phyloP scores from a whole-genome alignment of 129 eudicot species.

The Rutidosis leptorrhynchoides region DNA sequence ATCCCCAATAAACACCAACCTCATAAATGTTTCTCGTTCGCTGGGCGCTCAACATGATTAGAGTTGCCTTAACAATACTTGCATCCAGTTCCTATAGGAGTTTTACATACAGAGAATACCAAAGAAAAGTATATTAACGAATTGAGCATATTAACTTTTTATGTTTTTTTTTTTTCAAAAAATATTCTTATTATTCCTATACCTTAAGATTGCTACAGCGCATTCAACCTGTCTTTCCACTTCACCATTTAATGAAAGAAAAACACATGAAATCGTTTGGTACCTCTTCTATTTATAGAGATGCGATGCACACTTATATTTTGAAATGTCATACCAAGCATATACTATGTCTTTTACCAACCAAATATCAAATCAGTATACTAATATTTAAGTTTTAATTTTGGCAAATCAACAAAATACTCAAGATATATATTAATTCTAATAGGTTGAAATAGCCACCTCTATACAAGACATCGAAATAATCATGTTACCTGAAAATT shows the following conservation, averaged over 20 bases:
- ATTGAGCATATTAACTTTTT: not conserved
- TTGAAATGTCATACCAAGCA: too few species aligned
- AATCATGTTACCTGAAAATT: slow-evolving; percentile 75
- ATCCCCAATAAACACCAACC: slow-evolving; percentile 34
- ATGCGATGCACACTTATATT: too few species aligned
- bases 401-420: too few species aligned
- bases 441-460: not conserved
- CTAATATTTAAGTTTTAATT: too few species aligned
- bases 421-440: too few species aligned
- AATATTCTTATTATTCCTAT: slow-evolving; percentile 4
- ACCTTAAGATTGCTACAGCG: too few species aligned
- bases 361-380: too few species aligned
- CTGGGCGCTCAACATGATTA: slow-evolving; percentile 81
- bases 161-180: not conserved
- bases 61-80: slow-evolving; percentile 84
- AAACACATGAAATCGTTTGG: too few species aligned
- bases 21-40: slow-evolving; percentile 77
- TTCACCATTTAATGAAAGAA: too few species aligned
- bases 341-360: too few species aligned
- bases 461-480: slow-evolving; percentile 8
- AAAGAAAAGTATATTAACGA: not conserved
- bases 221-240: too few species aligned
- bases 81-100: slow-evolving; percentile 61
- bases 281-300: too few species aligned
- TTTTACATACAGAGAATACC: slow-evolving; percentile 12